phyloP scores from a whole-genome alignment of 2,329 filamentous ascomycete species.

The Ophiostoma sp. region DNA sequence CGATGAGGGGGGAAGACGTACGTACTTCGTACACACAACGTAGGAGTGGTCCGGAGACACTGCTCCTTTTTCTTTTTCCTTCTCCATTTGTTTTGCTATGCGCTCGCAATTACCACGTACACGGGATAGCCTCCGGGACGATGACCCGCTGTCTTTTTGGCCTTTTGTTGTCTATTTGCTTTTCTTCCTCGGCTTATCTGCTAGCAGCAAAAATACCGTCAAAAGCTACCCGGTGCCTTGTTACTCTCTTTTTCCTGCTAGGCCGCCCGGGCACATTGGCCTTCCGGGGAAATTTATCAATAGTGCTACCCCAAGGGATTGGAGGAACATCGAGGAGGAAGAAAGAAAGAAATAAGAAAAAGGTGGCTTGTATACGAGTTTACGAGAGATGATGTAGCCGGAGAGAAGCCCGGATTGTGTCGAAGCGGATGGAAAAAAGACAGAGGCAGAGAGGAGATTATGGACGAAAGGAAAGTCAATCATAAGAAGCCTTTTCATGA shows the following conservation, averaged over 20 bases:
- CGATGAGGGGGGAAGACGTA: not conserved
- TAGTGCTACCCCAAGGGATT: not conserved
- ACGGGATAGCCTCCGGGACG: not conserved
- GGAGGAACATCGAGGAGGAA: not conserved
- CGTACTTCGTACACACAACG: not conserved
- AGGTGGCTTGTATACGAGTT: not conserved
- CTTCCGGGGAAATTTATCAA: not conserved
- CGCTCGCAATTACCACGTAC: not conserved
- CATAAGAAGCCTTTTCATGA: not conserved
- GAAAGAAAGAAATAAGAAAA: not conserved
- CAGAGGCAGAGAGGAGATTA: not conserved
- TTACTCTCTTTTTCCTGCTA: not conserved
- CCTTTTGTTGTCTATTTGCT: not conserved
- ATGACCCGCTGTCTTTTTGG: not conserved
- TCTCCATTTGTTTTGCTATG: not conserved
- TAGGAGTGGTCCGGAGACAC: slow-evolving; percentile 1
- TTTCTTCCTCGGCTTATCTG: slow-evolving; percentile 18
- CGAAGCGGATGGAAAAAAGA: not conserved
- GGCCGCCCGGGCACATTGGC: not conserved
- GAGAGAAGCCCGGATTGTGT: not conserved
- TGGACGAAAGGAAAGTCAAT: not conserved
- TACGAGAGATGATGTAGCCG: not conserved
- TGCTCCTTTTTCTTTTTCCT: slow-evolving; percentile 1
- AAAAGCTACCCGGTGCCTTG: not conserved
- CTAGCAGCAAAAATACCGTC: not conserved